phyloP scores from a whole-genome alignment of 208 protist genomes.

The Crithidia bombi region DNA sequence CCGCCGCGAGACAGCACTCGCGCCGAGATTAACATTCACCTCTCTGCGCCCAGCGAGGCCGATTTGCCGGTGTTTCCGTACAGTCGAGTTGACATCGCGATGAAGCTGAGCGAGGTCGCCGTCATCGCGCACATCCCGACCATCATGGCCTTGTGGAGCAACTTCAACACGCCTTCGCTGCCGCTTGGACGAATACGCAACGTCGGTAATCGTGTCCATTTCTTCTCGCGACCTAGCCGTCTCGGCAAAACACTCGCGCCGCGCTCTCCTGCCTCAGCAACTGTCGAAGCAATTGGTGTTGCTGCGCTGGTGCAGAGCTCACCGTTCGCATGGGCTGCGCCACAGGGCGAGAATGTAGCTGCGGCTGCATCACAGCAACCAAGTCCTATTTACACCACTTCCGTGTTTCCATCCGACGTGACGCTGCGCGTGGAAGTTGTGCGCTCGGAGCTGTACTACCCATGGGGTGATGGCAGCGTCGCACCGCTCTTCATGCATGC shows the following conservation, averaged over 20 bases:
- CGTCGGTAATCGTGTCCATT: conserved; percentile 58
- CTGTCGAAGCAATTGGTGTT: conserved; percentile 26
- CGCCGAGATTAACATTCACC: conserved; percentile 33
- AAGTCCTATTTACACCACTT: conserved; percentile 39
- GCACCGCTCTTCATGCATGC: conserved; percentile 50
- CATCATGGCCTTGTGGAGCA: conserved; percentile 53
- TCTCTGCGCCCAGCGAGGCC: conserved; percentile 36
- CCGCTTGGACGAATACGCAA: conserved; percentile 52
- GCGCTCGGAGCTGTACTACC: conserved; percentile 55
- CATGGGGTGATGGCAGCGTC: conserved; percentile 48
- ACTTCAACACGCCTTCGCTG: conserved; percentile 56
- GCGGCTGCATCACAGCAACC: not conserved
- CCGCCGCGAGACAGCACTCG: conserved; percentile 31
- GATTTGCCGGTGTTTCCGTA: conserved; percentile 62
- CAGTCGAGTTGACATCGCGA: conserved; percentile 26
- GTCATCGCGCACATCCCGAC: conserved; percentile 60
- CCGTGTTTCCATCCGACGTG: conserved; percentile 56
- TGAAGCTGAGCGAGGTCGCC: conserved; percentile 25
- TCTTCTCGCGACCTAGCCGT: conserved; percentile 26
- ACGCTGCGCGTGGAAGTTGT: conserved; percentile 33
- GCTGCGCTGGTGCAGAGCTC: conserved; percentile 29
- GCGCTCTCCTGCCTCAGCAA: conserved; percentile 29
- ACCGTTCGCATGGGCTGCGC: not conserved
- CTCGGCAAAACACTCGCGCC: conserved; percentile 16
- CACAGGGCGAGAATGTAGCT: not conserved